Evolutionary conservation across 257 asterid genomes (phyloP).

Genomic region (Solanum commersonii): DNA sequence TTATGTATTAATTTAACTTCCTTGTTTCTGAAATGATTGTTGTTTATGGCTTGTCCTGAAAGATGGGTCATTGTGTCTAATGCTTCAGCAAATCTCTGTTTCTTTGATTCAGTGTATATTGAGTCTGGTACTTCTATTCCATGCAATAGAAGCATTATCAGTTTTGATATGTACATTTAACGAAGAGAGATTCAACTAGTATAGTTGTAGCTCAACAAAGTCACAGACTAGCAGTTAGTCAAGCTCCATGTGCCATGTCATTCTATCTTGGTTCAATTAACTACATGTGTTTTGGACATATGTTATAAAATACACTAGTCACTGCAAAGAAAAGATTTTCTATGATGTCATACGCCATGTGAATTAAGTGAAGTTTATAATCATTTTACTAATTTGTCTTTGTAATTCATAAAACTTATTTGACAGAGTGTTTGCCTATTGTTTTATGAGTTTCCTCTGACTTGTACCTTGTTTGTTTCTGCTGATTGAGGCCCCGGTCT

Average conservation of each 20-base stretch:
- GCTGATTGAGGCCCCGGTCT: slow-evolving; percentile 42
- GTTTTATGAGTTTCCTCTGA: background rate
- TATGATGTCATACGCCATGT: background rate
- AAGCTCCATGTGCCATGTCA: background rate
- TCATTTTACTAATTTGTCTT: background rate
- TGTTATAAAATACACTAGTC: background rate
- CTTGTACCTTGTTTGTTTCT: background rate
- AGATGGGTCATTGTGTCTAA: background rate
- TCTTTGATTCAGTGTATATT: background rate
- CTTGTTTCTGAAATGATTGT: background rate
- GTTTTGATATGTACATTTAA: background rate
- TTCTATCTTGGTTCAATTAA: background rate
- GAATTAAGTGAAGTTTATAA: background rate
- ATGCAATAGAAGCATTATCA: background rate
- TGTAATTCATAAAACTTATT: background rate
- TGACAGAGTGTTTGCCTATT: background rate
- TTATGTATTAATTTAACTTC: background rate
- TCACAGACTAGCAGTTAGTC: background rate
- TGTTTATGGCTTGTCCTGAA: background rate
- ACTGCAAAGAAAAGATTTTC: background rate
- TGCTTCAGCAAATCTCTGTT: background rate
- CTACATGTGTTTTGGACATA: background rate
- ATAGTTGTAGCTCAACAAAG: background rate
- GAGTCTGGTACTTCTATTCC: background rate
- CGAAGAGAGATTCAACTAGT: background rate